Evolutionary conservation across 169 alveolate species (phyloP).

Genomic region (Plasmodium fragile): DNA sequence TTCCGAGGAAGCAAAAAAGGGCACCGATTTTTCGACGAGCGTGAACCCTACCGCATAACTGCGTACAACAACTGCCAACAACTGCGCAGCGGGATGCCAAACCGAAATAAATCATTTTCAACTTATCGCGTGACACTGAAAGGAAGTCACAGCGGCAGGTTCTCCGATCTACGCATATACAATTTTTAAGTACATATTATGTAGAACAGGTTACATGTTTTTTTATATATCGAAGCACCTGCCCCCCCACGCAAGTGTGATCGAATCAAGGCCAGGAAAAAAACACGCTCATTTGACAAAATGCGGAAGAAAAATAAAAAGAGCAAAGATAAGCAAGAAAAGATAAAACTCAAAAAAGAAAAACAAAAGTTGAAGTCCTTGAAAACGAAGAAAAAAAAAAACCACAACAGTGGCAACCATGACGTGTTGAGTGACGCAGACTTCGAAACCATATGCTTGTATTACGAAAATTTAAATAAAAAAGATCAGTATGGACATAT

Average conservation of each 20-base stretch:
- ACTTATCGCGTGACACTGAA: background rate
- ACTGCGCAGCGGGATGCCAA: background rate
- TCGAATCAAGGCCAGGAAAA: constrained; percentile 1
- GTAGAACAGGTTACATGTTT: background rate
- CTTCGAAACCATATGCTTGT: constrained; percentile 68
- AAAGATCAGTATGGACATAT: constrained; percentile 62
- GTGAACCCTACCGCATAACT: background rate
- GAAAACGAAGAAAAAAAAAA: constrained; percentile 66
- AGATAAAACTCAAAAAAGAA: constrained; percentile 57
- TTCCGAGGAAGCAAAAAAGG: background rate
- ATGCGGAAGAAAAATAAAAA: constrained; percentile 73
- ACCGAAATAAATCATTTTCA: background rate
- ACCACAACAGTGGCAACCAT: constrained; percentile 20
- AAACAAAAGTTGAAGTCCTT: constrained; percentile 70
- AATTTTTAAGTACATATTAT: background rate
- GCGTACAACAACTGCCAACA: background rate
- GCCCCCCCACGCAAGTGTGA: background rate
- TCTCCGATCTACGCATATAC: background rate
- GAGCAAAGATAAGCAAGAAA: constrained; percentile 72
- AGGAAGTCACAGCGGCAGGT: background rate
- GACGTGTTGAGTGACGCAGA: constrained; percentile 69
- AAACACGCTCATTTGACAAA: background rate
- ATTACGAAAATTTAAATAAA: constrained; percentile 73
- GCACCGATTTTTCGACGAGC: background rate
- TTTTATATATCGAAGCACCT: background rate